Evolutionary conservation across 192 early-diverging fungal species (phyloP).

Genomic region (Backusella parvicylindrica): DNA sequence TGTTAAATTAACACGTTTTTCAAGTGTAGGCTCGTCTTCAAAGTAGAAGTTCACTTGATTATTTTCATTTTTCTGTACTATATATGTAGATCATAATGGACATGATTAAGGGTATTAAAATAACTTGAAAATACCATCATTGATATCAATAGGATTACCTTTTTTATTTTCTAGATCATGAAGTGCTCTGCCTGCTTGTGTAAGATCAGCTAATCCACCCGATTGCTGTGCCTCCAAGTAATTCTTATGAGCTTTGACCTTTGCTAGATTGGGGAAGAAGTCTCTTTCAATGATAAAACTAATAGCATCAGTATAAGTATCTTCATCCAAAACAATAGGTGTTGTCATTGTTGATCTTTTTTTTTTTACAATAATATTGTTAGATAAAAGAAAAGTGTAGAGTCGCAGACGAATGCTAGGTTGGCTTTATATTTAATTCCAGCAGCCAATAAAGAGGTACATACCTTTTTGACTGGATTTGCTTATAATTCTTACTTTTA

Average conservation of each 20-base stretch:
- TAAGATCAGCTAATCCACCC: conserved; percentile 31
- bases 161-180: conserved; percentile 13
- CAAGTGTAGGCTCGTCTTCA: conserved; percentile 10
- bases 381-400: background rate
- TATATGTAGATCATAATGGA: background rate
- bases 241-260: conserved; percentile 51
- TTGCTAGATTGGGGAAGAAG: conserved; percentile 74
- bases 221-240: conserved; percentile 53
- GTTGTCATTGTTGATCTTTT: background rate
- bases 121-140: background rate
- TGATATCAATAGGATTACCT: background rate
- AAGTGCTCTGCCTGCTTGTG: conserved; percentile 21
- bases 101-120: too few relatives aligned
- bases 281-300: conserved; percentile 79
- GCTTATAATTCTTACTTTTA: too few relatives aligned
- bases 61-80: background rate
- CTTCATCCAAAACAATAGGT: conserved; percentile 65
- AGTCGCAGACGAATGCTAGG: too few relatives aligned
- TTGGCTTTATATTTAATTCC: too few relatives aligned
- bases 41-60: conserved; percentile 15
- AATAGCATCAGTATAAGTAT: conserved; percentile 70
- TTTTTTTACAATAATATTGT: too few relatives aligned
- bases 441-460: too few relatives aligned
- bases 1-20: conserved; percentile 37
- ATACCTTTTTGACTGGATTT: too few relatives aligned